Evolutionary conservation across 768 basidiomycete genomes (phyloP), one percentile per base, ranked within the genome.

Genomic region (Termitomyces sp.): DNA sequence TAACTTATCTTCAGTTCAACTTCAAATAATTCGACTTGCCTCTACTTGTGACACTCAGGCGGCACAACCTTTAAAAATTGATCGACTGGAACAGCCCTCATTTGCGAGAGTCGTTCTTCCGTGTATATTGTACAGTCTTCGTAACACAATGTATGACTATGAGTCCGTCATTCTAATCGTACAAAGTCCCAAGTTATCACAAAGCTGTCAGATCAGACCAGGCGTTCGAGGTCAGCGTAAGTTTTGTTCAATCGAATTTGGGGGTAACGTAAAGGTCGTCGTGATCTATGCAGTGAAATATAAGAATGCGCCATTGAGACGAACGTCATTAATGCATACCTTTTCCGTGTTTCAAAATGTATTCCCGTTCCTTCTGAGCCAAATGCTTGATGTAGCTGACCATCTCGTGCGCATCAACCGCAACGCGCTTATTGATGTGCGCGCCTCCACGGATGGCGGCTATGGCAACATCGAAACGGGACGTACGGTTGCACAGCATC

Each of bases 401-500:
- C 49, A 76, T 68, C 63, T 79, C 75, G 58, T 90, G 87, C 10
- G 85, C 80, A 59, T 74, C 76, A 12, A 82, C 76, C 7, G 85
- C 79, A 3, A 88, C 79, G 46, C 73, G 75, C 20, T 76, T 64
- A 63, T 89, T 88, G 54, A 70, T 65, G 32, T 63, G 60, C 7
- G 84, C 80, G 10, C 78, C 85, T 34, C 79, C 80, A 14, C 79
- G 77, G 36, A 90, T 74, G 8, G 87, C 88, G 13, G 76, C 76
- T 5, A 79, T 71, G 32, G 87, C 88, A 39, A 89, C 78, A 54
- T 86, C 74, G 67, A 82, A 90, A 37, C 88, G 78, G 31, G 86
- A 87, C 0, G 85, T 86, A 52, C 75, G 71, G 68, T 90, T 90
- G 67, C 79, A 78, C 18, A 89, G 68, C 87, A 89, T 85, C 88